Conservation (phyloP, 805 yeast species). For the Candida michaelii region DNA sequence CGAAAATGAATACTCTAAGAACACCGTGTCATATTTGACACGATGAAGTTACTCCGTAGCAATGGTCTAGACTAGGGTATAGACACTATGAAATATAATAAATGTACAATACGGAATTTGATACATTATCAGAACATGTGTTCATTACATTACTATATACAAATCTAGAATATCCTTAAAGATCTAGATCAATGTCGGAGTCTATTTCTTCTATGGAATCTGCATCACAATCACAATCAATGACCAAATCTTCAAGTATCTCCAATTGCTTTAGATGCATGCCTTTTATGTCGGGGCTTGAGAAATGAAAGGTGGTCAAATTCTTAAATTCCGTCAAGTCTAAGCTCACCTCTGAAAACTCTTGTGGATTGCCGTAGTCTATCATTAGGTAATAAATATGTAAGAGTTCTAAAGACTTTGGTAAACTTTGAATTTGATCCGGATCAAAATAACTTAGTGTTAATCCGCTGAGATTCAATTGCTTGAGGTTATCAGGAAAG, state of each 20-base stretch:
- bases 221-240: slow-evolving; percentile 7
- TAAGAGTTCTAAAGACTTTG: slow-evolving; percentile 2
- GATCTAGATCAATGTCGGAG: no score
- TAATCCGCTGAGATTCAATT: slow-evolving; percentile 2
- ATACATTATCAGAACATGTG: no score
- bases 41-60: no score
- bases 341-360: background rate
- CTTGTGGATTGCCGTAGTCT: background rate
- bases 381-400: slow-evolving; percentile 1
- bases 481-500: slow-evolving; percentile 2
- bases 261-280: background rate
- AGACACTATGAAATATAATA: no score
- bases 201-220: background rate
- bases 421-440: slow-evolving; percentile 2
- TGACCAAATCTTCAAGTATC: background rate
- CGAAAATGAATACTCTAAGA: no score
- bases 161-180: no score
- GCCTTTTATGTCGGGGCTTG: slow-evolving; percentile 2
- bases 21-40: no score
- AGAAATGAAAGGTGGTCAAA: background rate
- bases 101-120: no score
- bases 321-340: slow-evolving; percentile 5
- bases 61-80: no score
- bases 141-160: no score
- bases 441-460: slow-evolving; percentile 1